Evolutionary conservation across 306 rosid genomes (phyloP).

Genomic region (Vicia faba): DNA sequence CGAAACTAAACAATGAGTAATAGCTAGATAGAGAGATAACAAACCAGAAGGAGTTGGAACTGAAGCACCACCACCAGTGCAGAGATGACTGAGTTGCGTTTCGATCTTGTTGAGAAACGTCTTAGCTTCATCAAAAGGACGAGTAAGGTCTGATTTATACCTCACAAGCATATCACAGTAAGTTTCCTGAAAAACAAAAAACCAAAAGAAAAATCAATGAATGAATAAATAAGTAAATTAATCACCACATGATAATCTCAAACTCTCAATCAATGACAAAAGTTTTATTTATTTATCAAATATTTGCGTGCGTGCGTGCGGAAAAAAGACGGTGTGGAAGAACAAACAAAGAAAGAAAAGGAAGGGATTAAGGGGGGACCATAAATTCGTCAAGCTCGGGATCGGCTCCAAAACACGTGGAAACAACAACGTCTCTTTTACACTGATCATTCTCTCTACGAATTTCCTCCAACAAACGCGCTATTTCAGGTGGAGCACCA

Average conservation of each 20-base stretch:
- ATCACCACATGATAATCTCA: background rate
- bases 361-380: constrained; percentile 59
- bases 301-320: constrained; percentile 5
- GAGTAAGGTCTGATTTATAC: constrained; percentile 82
- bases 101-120: constrained; percentile 88
- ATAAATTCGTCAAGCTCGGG: constrained; percentile 99
- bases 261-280: constrained; percentile 35
- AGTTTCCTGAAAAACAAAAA: constrained; percentile 60
- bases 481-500: constrained; percentile 95
- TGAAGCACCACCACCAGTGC: constrained; percentile 54
- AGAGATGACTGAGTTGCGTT: constrained; percentile 73
- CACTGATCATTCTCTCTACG: constrained; percentile 63
- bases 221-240: background rate
- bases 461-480: constrained; percentile 76
- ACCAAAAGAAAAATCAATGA: background rate
- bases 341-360: constrained; percentile 18
- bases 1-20: constrained; percentile 20
- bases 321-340: background rate
- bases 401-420: constrained; percentile 97
- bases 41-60: constrained; percentile 69
- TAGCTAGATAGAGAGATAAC: constrained; percentile 19
- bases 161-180: constrained; percentile 80
- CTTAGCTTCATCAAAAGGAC: constrained; percentile 93
- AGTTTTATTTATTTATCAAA: constrained; percentile 2
- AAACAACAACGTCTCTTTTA: constrained; percentile 56